Evolutionary conservation across 257 asterid genomes (phyloP), one percentile per base, ranked within the genome.

Genomic region (Cinchona pubescens): DNA sequence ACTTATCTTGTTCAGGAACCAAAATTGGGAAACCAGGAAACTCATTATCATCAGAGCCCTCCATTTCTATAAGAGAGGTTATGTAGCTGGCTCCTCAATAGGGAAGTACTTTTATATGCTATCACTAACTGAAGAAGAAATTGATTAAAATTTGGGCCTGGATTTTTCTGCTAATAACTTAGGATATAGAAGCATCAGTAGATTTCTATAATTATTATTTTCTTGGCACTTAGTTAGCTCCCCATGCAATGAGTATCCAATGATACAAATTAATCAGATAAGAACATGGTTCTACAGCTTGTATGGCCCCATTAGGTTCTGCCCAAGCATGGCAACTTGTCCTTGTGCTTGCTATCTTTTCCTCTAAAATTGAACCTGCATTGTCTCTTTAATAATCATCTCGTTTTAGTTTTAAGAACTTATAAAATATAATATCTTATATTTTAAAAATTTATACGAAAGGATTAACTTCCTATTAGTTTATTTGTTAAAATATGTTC

Each of bases 241-340:
- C 37, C 75, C 58, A 78, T 69, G 80, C 59, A 64, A 67, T 69
- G 38, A 72, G 82, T 56, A 74, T 35, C 19, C 61, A 72, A 67
- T 76, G 79, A 68, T 70, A 45, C 71, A 38, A 66, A 67, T 66
- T 59, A 71, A 72, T 60, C 19, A 67, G 45, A 69, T 73, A 68
- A 72, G 72, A 81, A 81, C 81, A 81, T 77, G 79, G 79, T 81
- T 62, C 15, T 62, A 82, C 87, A 80, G 86, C 80, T 75, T 67
- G 79, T 68, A 42, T 60, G 68, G 76, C 32, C 82, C 80, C 69
- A 58, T 71, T 62, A 76, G 74, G 7, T 51, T 80, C 81, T 61
- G 48, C 48, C 10, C 70, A 75, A 27, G 56, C 74, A 60, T 76
- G 58, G 69, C 42, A 67, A 65, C 43, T 71, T 60, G 56, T 29